A percentile compares a stretch with the other conserved stretches of the same genome.
Evolutionary conservation across 2,329 filamentous ascomycete species (phyloP).

Genomic region (Pseudopyrenochaeta lycopersici): DNA sequence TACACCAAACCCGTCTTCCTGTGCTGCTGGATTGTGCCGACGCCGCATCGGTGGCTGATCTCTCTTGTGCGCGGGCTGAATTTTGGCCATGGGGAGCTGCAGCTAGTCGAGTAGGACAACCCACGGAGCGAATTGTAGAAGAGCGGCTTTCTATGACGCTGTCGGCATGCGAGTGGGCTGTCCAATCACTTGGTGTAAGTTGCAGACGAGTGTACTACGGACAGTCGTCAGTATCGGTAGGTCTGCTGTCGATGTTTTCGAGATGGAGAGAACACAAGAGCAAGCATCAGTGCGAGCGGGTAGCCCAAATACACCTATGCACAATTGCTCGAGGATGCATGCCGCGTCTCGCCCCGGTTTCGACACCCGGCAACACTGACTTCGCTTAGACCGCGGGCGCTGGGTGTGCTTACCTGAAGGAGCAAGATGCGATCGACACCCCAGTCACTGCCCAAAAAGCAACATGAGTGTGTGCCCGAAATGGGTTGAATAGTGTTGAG

Average conservation of each 20-base stretch:
- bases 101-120: slow-evolving; percentile 4
- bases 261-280: neutral
- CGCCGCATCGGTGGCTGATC: neutral
- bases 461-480: neutral
- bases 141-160: neutral
- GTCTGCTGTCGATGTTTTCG: neutral
- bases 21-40: neutral
- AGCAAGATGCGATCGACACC: slow-evolving; percentile 7
- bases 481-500: neutral
- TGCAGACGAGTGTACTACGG: neutral
- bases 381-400: slow-evolving; percentile 19
- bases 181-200: neutral
- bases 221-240: neutral
- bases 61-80: slow-evolving; percentile 1
- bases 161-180: neutral
- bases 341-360: slow-evolving; percentile 1
- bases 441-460: slow-evolving; percentile 1
- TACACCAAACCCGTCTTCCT: slow-evolving; percentile 1
- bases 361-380: slow-evolving; percentile 5
- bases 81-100: slow-evolving; percentile 17
- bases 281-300: neutral
- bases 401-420: slow-evolving; percentile 27
- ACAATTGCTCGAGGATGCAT: slow-evolving; percentile 1
- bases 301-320: neutral
- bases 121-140: neutral